Base-by-base conservation (phyloP, 2,329 filamentous ascomycete species). In the Daldinia eschscholtzii region DNA sequence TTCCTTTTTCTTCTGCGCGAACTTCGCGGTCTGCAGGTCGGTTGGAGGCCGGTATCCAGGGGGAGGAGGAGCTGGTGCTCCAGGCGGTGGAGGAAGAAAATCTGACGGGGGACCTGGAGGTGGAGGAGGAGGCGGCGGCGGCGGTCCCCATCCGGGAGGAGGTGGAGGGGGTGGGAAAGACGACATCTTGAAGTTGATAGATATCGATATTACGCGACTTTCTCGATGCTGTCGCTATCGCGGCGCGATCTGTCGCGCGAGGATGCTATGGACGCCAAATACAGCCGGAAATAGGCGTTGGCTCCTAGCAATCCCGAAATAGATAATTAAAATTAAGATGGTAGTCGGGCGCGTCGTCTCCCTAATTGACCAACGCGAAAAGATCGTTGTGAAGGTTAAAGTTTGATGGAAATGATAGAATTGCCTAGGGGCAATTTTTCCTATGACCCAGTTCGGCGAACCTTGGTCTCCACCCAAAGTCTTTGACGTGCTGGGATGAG, bases 1-100 rank as follows among this genome's bases (percentile, higher is more conserved):
- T 90, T 98, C 94, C 80, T 94, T 97, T 87, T 98, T 99, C 87
- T 98, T 99, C 82, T 98, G 93, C 65, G 94, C 93, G 78, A 98
- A 97, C 83, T 99, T 99, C 59, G 94, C 94, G 76, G 93, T 87
- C 73, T 94, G 93, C 50, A 94, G 91, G 78, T 98, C 91, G 73
- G 90, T 87, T 26, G 91, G 88, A 48, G 94, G 93, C 71, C 90
- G 90, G 80, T 94, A 97, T 44, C 93, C 93, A 28, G 94, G 94
- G 26, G 94, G 94, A 60, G 94, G 93, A 70, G 94, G 94, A 60
- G 92, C 84, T 42, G 86, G 85, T 33, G 81, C 81, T 50, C 85
- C 81, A 1, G 87, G 86, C 23, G 87, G 87, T 41, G 87, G 86
- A 70, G 87, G 87, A n/a, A 87, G 81, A 30, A 83, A 84, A 12